Base-by-base conservation (phyloP, 2,329 filamentous ascomycete genomes). In the Arthrobotrys iridis region DNA sequence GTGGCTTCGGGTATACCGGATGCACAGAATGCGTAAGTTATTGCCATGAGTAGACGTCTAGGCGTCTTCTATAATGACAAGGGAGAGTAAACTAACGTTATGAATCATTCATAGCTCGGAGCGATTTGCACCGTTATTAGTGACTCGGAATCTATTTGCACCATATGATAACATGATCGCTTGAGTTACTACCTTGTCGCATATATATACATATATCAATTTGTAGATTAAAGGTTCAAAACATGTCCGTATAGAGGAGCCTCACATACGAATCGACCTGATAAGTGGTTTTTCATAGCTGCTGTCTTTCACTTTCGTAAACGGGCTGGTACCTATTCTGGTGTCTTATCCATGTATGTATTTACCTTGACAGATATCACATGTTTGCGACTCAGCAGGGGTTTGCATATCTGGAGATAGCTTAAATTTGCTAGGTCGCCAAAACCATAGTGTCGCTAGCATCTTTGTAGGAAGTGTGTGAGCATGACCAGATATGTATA, bases 1-100 rank as follows among this genome's bases (percentile, higher is more conserved):
- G 64, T 33, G 64, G 64, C 0, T 2, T 35, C 18, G 64, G 64
- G 4, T 68, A 35, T 10, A 60, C 55, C 2, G 64, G 64, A 8
- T 68, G 64, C 13, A 60, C 55, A 4, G 5, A 22, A 30, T 68
- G 64, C 13, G 64, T 68, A 60, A 60, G 64, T 68, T 60, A 11
- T n/a, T 26, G 3, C 28, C 1, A 6, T 15, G 35, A 37, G 18
- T 8, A 8, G 18, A 18, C 43, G 2, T 37, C 1, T 0, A 8
- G 20, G 7, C 15, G 40, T 6, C 11, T 22, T n/a, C 15, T 3
- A 20, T 50, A 50, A 28, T 30, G 13, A 6, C 22, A 30, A 28
- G 13, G 33, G 37, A 18, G 24, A 18, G 5, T 11, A 18, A 15
- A n/a, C 55, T 41, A 59, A 43, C 3, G 5, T 18, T 59, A 1